phyloP scores from a whole-genome alignment of 1,139 yeast genomes.

The Nakaseomyces nivariensis region DNA sequence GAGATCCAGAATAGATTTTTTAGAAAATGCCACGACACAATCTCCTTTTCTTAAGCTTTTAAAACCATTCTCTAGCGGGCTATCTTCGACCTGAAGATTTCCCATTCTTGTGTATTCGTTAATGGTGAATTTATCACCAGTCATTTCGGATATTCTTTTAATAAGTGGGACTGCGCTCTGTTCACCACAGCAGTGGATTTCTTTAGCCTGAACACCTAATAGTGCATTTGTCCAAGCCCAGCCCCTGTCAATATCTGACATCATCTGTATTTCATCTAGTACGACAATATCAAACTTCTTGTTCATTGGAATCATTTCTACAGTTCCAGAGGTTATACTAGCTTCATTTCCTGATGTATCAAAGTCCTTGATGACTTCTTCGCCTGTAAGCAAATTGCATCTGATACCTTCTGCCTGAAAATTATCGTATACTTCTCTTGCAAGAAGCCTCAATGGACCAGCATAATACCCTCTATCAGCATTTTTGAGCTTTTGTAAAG shows the following conservation, averaged over 20 bases:
- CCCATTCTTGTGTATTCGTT: slow-evolving; percentile 69
- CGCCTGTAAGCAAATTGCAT: slow-evolving; percentile 89
- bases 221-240: slow-evolving; percentile 94
- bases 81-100: slow-evolving; percentile 46
- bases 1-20: slow-evolving; percentile 52
- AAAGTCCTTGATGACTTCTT: slow-evolving; percentile 66
- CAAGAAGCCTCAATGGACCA: slow-evolving; percentile 84
- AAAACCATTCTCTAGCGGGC: slow-evolving; percentile 30
- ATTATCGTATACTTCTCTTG: slow-evolving; percentile 82
- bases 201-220: slow-evolving; percentile 77
- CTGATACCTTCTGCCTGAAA: slow-evolving; percentile 54
- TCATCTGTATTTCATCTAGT: slow-evolving; percentile 94
- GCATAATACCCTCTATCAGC: slow-evolving; percentile 85
- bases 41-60: slow-evolving; percentile 57
- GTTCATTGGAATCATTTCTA: slow-evolving; percentile 77
- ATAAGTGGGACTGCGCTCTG: slow-evolving; percentile 66
- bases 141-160: slow-evolving; percentile 43
- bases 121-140: slow-evolving; percentile 72
- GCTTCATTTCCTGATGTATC: slow-evolving; percentile 66
- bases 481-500: slow-evolving; percentile 56
- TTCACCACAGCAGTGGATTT: slow-evolving; percentile 90
- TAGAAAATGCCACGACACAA: slow-evolving; percentile 82
- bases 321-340: slow-evolving; percentile 74
- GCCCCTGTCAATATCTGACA: slow-evolving; percentile 70
- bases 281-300: slow-evolving; percentile 76